phyloP scores from a whole-genome alignment of 2,329 filamentous ascomycete genomes.

The Aspergillus persii region DNA sequence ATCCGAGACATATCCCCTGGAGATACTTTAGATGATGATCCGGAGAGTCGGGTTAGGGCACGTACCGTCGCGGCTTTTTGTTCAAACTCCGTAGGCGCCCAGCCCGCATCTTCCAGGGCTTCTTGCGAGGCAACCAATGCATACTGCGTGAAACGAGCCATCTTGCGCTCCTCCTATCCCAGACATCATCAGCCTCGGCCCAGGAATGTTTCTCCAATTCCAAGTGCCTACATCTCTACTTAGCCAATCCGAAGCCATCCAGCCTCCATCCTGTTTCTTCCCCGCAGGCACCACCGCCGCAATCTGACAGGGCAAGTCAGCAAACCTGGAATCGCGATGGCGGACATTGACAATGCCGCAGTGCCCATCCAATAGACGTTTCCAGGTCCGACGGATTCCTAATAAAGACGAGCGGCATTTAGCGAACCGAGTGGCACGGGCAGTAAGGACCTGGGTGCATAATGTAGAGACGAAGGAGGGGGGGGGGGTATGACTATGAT shows the following conservation, averaged over 20 bases:
- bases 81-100: conserved; percentile 60
- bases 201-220: not conserved
- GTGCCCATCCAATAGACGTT: conserved; percentile 71
- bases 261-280: conserved; percentile 41
- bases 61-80: conserved; percentile 69
- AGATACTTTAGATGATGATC: conserved; percentile 6
- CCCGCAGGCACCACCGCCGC: conserved; percentile 75
- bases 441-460: not conserved
- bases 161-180: conserved; percentile 65
- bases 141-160: conserved; percentile 91
- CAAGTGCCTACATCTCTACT: conserved; percentile 36
- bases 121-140: conserved; percentile 83
- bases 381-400: conserved; percentile 76
- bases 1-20: conserved; percentile 85
- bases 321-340: conserved; percentile 62
- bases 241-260: conserved; percentile 46
- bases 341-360: conserved; percentile 77
- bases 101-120: conserved; percentile 78
- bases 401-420: not conserved
- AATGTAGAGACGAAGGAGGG: not conserved
- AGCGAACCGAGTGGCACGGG: conserved; percentile 3
- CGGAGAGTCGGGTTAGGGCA: not conserved
- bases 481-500: not conserved
- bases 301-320: conserved; percentile 75
- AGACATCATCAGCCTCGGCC: conserved; percentile 4